These are phyloP conservation scores for Penicillium sp. DNA, from an alignment of 2,329 filamentous ascomycete genomes.

Conservation along the genomic window DNA sequence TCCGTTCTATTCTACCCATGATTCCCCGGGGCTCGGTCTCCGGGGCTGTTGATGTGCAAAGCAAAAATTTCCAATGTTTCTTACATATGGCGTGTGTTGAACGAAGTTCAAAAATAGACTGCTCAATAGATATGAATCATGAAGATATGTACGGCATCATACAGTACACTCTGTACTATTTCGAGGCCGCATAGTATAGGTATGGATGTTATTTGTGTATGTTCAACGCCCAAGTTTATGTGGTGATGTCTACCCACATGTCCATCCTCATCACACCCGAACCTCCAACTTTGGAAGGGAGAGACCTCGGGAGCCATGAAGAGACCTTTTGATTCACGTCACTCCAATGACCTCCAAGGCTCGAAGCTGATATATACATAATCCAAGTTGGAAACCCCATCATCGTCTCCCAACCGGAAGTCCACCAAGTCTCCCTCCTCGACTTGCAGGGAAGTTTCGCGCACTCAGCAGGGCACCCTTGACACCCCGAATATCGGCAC, in stretches of 20 bases:
- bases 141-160: slow-evolving; percentile 1
- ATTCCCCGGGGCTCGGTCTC: slow-evolving; percentile 5
- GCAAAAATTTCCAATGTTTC: slow-evolving; percentile 8
- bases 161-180: no score
- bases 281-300: no score
- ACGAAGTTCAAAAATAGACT: slow-evolving; percentile 5
- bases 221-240: no score
- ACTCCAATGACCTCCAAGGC: no score
- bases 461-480: slow-evolving; percentile 66
- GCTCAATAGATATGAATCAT: slow-evolving; percentile 13
- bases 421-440: slow-evolving; percentile 27
- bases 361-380: neutral
- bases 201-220: no score
- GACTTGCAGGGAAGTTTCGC: slow-evolving; percentile 57
- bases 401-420: slow-evolving; percentile 17
- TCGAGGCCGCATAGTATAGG: no score
- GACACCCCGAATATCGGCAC: slow-evolving; percentile 61
- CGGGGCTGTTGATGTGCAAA: slow-evolving; percentile 18
- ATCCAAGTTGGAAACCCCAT: neutral
- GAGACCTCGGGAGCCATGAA: no score
- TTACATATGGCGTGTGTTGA: neutral
- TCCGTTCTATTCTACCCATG: slow-evolving; percentile 10
- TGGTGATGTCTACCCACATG: no score
- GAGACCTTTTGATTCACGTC: no score
- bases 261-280: no score